A percentile compares a stretch with the other conserved stretches of the same genome.
These are phyloP conservation scores for Auricularia sp. DNA, from an alignment of 768 basidiomycete genomes.

Conservation along the genomic window DNA sequence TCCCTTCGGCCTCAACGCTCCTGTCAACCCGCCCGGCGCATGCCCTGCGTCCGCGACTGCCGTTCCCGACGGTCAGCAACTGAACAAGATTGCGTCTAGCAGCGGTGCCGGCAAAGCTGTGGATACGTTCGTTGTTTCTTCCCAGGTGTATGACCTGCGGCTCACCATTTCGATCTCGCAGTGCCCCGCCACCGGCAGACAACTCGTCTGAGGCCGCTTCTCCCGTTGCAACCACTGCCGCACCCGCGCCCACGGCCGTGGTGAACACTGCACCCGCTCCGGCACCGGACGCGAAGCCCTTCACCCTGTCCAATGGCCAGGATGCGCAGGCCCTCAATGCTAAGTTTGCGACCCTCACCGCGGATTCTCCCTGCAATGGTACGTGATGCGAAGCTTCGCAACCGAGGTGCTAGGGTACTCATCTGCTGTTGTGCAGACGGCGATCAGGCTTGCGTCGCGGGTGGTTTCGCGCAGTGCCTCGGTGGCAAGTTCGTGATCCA, in stretches of 20 bases:
- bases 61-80: conserved; percentile 39
- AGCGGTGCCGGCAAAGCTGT: conserved; percentile 5
- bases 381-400: conserved; percentile 2
- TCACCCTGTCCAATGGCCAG: conserved; percentile 35
- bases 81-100: conserved; percentile 28
- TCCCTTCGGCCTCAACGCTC: conserved; percentile 34
- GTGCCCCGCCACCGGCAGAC: conserved; percentile 9
- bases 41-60: conserved; percentile 39
- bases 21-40: conserved; percentile 36
- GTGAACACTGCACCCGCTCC: background rate
- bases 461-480: conserved; percentile 42
- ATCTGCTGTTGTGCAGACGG: conserved; percentile 14
- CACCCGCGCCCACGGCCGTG: background rate
- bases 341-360: conserved; percentile 16
- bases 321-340: conserved; percentile 41
- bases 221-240: background rate
- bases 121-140: conserved; percentile 1
- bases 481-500: conserved; percentile 34
- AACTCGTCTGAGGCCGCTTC: background rate
- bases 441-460: conserved; percentile 35
- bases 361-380: conserved; percentile 23
- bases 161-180: background rate
- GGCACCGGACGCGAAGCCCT: conserved; percentile 9
- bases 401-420: conserved; percentile 3
- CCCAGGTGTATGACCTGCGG: background rate